Base-by-base conservation (phyloP, 768 basidiomycete species). In the Fomitopsis serialis region DNA sequence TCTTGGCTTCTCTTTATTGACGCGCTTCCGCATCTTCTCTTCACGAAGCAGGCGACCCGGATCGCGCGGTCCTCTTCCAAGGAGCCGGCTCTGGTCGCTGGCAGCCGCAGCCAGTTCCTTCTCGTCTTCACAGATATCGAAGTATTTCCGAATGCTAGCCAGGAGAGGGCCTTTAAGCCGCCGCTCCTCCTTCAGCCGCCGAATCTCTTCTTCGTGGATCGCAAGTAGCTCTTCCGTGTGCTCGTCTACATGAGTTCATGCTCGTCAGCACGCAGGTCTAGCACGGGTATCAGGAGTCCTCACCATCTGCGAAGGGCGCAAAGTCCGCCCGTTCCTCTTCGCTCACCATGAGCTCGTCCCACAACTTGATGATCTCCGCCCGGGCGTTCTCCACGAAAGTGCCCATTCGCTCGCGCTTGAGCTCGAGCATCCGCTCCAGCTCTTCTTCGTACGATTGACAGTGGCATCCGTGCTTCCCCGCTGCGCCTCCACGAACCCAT, bases 1-100 rank as follows among this genome's bases (percentile, higher is more conserved):
- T 65, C 89, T 80, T 24, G 96, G 96, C 64, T 97, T 98, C 72
- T 96, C 88, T 66, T 91, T 89, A 53, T 78, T 78, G 13, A 99
- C 93, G 25, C 95, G 78, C 68, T 98, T 98, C 50, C 96, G 79
- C 87, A 96, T 92, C 78, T 97, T 97, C 74, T 98, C 96, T 69
- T 99, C 96, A 54, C 92, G 79, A 49, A 98, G 71, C 34, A 99
- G 70, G 19, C 92, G 75, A 6, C 92, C 92, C 5, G 92, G 88
- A 73, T 93, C 89, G 52, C 92, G 77, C 2, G 84, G 73, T 24
- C 90, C 91, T 62, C 90, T 79, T 15, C 91, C 91, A 3, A 89
- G 79, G 8, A 96, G 73, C 36, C 93, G 81, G 15, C 79, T 82
- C 62, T 93, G 91, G 63, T 96, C 93, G 32, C 81, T 77, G 2